A percentile compares a stretch with the other conserved stretches of the same genome.
These are phyloP conservation scores for Heliamphora pulchella DNA, from an alignment of 179 eudicot genomes.

Conservation along the genomic window DNA sequence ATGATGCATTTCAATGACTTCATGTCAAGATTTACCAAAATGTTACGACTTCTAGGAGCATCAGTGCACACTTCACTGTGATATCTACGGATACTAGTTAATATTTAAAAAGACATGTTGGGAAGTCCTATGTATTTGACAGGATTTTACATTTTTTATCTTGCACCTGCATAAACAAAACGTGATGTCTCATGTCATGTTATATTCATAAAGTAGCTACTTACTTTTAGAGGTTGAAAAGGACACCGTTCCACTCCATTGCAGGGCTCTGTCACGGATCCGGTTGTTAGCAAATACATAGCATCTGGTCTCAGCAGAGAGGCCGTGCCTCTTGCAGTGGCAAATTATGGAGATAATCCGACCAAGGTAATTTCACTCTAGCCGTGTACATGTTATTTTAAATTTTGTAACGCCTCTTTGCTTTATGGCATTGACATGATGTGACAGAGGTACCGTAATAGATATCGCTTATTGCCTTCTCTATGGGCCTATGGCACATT, in stretches of 20 bases:
- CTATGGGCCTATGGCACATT: not conserved
- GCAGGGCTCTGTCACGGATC: conserved; percentile 62
- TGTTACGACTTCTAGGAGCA: not conserved
- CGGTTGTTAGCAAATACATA: conserved; percentile 68
- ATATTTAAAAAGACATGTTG: not conserved
- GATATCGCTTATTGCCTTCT: not conserved
- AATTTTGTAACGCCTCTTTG: not conserved
- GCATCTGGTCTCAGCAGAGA: conserved; percentile 84
- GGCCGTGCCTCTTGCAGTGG: conserved; percentile 81
- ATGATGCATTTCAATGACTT: not conserved
- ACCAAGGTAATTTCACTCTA: conserved; percentile 38
- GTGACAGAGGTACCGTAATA: not conserved
- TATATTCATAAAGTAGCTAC: not conserved
- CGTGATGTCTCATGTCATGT: not conserved
- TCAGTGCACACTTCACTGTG: not conserved
- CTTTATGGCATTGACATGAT: not conserved
- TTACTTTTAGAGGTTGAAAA: not conserved
- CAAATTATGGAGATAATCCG: conserved; percentile 86
- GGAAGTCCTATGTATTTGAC: not conserved
- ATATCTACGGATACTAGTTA: not conserved
- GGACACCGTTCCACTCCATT: conserved; percentile 10
- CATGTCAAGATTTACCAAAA: not conserved
- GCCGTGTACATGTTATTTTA: not conserved
- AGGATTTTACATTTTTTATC: not conserved
- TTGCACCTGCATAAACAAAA: not conserved